Evolutionary conservation across 805 yeast species (phyloP).

Genomic region (baker's yeast (Saccharomyces cerevisiae)): DNA sequence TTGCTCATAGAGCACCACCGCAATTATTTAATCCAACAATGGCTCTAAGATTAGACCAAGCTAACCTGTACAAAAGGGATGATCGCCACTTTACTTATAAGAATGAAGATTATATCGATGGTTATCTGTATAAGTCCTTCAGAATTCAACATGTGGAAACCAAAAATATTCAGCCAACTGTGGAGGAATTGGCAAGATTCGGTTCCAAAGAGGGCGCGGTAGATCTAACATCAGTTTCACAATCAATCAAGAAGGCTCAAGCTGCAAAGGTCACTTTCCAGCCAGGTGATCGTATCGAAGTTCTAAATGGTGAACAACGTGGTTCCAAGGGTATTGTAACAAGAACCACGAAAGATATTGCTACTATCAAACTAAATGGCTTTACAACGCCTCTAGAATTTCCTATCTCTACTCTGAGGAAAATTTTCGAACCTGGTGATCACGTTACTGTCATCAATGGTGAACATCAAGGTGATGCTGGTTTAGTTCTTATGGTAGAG

Average conservation of each 20-base stretch:
- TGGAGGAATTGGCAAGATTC: slow-evolving; percentile 82
- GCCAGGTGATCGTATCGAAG: slow-evolving; percentile 90
- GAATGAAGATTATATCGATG: slow-evolving; percentile 85
- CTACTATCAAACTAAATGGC: slow-evolving; percentile 40
- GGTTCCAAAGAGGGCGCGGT: slow-evolving; percentile 78
- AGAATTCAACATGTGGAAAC: slow-evolving; percentile 75
- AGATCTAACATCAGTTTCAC: slow-evolving; percentile 79
- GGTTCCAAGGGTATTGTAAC: slow-evolving; percentile 79
- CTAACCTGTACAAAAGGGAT: slow-evolving; percentile 58
- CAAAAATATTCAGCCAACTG: slow-evolving; percentile 72
- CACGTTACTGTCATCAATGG: slow-evolving; percentile 91
- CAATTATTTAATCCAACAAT: slow-evolving; percentile 81
- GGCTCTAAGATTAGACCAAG: slow-evolving; percentile 77
- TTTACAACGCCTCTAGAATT: slow-evolving; percentile 61
- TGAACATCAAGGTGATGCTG: slow-evolving; percentile 87
- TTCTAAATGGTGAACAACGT: slow-evolving; percentile 86
- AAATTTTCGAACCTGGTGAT: slow-evolving; percentile 83
- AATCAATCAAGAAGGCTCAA: slow-evolving; percentile 62
- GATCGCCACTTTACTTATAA: slow-evolving; percentile 61
- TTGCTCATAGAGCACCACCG: slow-evolving; percentile 72
- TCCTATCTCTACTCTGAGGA: slow-evolving; percentile 74
- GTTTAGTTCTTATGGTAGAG: slow-evolving; percentile 75
- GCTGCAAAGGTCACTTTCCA: slow-evolving; percentile 59
- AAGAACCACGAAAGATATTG: slow-evolving; percentile 53
- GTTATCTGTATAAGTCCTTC: slow-evolving; percentile 80